phyloP scores from a whole-genome alignment of 2,329 filamentous ascomycete genomes.

The Xylariales sp. region DNA sequence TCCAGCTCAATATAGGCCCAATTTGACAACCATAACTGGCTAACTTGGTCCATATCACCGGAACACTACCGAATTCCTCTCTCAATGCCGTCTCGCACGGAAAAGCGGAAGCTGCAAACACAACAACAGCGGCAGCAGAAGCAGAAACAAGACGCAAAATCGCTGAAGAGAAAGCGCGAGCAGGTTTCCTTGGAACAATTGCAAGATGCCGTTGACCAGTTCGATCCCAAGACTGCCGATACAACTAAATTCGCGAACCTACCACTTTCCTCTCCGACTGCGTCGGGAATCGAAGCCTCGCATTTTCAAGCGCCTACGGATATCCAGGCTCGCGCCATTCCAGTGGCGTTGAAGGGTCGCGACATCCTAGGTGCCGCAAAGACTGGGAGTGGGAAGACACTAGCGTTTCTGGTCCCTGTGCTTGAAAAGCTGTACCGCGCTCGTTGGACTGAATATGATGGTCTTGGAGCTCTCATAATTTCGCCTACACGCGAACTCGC shows the following conservation, averaged over 20 bases:
- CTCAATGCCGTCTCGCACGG: conserved; percentile 44
- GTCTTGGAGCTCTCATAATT: conserved; percentile 90
- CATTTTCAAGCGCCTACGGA: conserved; percentile 93
- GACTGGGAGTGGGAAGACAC: conserved; percentile 93
- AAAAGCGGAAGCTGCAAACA: conserved; percentile 36
- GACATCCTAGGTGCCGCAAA: conserved; percentile 96
- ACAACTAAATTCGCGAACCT: conserved; percentile 82
- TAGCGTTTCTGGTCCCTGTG: conserved; percentile 91
- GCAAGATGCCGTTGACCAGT: conserved; percentile 54
- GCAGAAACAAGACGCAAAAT: conserved; percentile 48
- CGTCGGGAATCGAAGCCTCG: conserved; percentile 81
- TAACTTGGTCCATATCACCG: not conserved
- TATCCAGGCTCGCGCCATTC: conserved; percentile 90
- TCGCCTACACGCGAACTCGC: conserved; percentile 92
- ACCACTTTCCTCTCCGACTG: conserved; percentile 84
- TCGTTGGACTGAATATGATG: conserved; percentile 91
- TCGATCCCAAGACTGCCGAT: conserved; percentile 68
- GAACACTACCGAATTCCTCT: conserved; percentile 15
- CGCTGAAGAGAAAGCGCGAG: conserved; percentile 57
- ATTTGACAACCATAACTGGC: not conserved
- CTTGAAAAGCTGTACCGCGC: conserved; percentile 91
- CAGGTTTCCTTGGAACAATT: conserved; percentile 55
- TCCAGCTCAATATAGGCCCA: conserved; percentile 1
- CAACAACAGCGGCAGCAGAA: conserved; percentile 44
- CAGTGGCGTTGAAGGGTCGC: conserved; percentile 72